Evolutionary conservation across 208 protist species (phyloP), one percentile per base, ranked within the genome.

Genomic region (Crithidia bombi): DNA sequence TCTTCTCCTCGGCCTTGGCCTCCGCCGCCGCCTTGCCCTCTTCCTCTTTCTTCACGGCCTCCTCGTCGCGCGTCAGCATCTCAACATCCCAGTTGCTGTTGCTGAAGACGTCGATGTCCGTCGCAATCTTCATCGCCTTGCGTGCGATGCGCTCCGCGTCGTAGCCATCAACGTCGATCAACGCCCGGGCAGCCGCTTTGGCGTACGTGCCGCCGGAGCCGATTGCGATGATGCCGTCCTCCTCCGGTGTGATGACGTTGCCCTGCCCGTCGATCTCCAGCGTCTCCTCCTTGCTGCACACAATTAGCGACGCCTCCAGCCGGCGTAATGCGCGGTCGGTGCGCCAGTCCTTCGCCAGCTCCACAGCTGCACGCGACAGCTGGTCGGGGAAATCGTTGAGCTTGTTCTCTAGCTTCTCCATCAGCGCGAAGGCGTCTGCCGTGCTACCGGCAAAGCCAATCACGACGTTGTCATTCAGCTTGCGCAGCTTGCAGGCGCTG

Each of bases 341-440:
- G 65, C 97, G 89, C 97, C 97, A 98, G 57, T 96, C 86, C 82
- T 98, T 98, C 3, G 96, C 95, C n/a, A 98, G 79, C 78, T 98
- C 95, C 19, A 98, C 96, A 36, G 91, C 96, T 0, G 93, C 89
- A 19, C 97, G 91, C 17, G 95, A 90, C 12, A 98, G 85, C 62
- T 98, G 94, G 38, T 94, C 88, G 4, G 96, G 92, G 67, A 96
- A 97, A 77, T 98, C 95, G 50, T 89, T 89, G 3, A 98, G 72
- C 75, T 98, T 97, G 56, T 81, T 87, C 70, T 98, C 95, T 2
- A 98, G 79, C 69, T 95, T 95, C 73, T 98, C 97, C 86, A 98
- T 95, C n/a, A 98, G 75, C 23, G 97, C 94, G 25, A 98, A 92
- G n/a, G 93, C 96, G 62, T 98, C 97, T 5, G 96, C 97, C 19